These are phyloP conservation scores for Phaffia rhodozyma DNA, from an alignment of 1,284 basidiomycete genomes.

Conservation along the genomic window DNA sequence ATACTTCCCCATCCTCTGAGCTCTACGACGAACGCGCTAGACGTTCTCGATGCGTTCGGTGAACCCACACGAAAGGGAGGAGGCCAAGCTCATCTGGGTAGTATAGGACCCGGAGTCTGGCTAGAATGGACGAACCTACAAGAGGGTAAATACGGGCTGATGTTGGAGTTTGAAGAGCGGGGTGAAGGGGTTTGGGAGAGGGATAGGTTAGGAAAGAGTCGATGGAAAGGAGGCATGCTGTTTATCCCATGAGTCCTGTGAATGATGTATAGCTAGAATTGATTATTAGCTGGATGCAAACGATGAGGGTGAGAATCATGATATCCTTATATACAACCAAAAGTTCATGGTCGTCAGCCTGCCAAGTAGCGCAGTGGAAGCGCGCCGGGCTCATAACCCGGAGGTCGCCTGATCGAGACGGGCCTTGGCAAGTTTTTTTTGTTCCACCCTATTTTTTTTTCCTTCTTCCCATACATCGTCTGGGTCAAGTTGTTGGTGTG, in stretches of 20 bases:
- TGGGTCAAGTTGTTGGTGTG: too few species aligned
- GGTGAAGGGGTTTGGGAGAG: conserved; percentile 9
- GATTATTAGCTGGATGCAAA: too few species aligned
- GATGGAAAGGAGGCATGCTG: neutral
- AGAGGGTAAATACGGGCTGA: conserved; percentile 5
- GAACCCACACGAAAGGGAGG: conserved; percentile 16
- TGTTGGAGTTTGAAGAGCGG: conserved; percentile 10
- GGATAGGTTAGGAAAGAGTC: neutral
- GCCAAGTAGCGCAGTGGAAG: too few species aligned
- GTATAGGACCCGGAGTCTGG: conserved; percentile 12
- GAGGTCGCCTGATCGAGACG: conserved; percentile 14
- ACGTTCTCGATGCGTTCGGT: neutral
- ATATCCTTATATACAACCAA: too few species aligned
- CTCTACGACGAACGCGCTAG: neutral
- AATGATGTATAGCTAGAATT: too few species aligned
- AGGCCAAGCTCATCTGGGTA: conserved; percentile 9
- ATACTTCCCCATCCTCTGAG: neutral
- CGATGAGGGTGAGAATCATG: too few species aligned
- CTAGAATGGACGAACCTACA: conserved; percentile 9
- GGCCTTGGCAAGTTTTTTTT: conserved; percentile 6
- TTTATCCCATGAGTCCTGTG: neutral
- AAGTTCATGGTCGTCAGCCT: too few species aligned
- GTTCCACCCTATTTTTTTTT: neutral
- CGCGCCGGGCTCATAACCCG: conserved; percentile 20
- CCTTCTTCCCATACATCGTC: neutral